Conservation (phyloP, 106 monocot species). For the Vanilla planifolia region DNA sequence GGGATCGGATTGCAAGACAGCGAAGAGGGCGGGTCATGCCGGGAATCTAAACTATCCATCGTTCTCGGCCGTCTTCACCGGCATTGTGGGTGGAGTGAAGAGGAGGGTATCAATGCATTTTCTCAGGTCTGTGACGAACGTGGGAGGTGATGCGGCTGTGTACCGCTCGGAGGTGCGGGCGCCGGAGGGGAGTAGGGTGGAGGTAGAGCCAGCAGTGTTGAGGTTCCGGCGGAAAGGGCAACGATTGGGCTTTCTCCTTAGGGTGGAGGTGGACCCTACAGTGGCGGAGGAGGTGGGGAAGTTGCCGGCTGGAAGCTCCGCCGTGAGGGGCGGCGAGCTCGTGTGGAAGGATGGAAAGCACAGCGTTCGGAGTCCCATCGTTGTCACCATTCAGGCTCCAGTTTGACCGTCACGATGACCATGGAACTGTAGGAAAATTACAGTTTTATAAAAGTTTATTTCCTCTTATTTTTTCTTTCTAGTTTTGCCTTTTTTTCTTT, state of each 20-base stretch:
- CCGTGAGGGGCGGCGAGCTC: conserved; percentile 42
- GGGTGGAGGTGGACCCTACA: conserved; percentile 19
- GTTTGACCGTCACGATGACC: conserved; percentile 6
- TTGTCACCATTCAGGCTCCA: conserved; percentile 64
- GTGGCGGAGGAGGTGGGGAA: conserved; percentile 1
- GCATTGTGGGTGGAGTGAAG: conserved; percentile 6
- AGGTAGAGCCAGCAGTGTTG: conserved; percentile 42
- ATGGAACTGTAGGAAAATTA: background rate
- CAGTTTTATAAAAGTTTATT: too few species aligned
- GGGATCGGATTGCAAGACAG: conserved; percentile 42
- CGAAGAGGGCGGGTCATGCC: conserved; percentile 50
- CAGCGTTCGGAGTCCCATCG: conserved; percentile 51
- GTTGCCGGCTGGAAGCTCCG: conserved; percentile 47
- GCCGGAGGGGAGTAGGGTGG: conserved; percentile 40
- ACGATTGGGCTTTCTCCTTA: conserved; percentile 53
- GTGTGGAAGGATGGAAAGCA: conserved; percentile 63
- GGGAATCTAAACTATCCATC: conserved; percentile 88
- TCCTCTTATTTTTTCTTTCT: too few species aligned
- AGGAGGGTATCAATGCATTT: conserved; percentile 51
- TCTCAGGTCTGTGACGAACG: conserved; percentile 75
- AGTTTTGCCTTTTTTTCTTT: too few species aligned
- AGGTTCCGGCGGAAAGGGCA: conserved; percentile 49
- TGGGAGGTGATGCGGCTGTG: conserved; percentile 29
- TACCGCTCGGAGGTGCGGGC: conserved; percentile 36
- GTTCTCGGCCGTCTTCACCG: conserved; percentile 38